A percentile compares a stretch with the other conserved stretches of the same genome.
These are phyloP conservation scores for Colletotrichum melonis DNA, from an alignment of 2,329 filamentous ascomycete species.

Conservation along the genomic window DNA sequence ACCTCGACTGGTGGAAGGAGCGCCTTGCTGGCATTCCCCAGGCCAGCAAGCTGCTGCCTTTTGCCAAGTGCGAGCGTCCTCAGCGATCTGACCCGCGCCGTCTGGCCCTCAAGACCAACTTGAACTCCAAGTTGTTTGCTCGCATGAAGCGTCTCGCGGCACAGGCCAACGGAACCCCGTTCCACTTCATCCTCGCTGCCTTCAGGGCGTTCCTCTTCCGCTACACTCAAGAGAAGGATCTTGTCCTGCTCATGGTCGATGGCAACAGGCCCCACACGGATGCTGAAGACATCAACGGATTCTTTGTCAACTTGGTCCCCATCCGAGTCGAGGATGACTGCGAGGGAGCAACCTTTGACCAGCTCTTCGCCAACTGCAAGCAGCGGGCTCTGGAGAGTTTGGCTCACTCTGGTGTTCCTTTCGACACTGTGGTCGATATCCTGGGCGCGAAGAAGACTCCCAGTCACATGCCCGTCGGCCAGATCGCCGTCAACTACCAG, in stretches of 20 bases:
- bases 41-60: conserved; percentile 39
- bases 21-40: conserved; percentile 37
- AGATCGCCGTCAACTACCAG: not conserved
- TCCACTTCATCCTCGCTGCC: conserved; percentile 41
- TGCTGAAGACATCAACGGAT: conserved; percentile 39
- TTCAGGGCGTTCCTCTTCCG: conserved; percentile 27
- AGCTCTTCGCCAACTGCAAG: conserved; percentile 40
- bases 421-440: not conserved
- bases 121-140: conserved; percentile 39
- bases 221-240: conserved; percentile 40
- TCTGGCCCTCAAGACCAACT: conserved; percentile 37
- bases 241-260: conserved; percentile 41
- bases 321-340: conserved; percentile 40
- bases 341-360: conserved; percentile 38
- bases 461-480: not conserved
- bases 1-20: conserved; percentile 41
- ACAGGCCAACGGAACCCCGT: conserved; percentile 38
- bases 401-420: not conserved
- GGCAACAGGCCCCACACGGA: conserved; percentile 41
- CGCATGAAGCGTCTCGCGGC: conserved; percentile 42
- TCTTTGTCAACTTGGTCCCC: conserved; percentile 42
- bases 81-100: conserved; percentile 37
- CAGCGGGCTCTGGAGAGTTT: conserved; percentile 21
- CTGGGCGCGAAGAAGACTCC: not conserved
- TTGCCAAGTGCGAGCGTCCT: conserved; percentile 38